These are phyloP conservation scores for Simmondsia chinensis DNA, from an alignment of 148 eudicot genomes.

Conservation along the genomic window DNA sequence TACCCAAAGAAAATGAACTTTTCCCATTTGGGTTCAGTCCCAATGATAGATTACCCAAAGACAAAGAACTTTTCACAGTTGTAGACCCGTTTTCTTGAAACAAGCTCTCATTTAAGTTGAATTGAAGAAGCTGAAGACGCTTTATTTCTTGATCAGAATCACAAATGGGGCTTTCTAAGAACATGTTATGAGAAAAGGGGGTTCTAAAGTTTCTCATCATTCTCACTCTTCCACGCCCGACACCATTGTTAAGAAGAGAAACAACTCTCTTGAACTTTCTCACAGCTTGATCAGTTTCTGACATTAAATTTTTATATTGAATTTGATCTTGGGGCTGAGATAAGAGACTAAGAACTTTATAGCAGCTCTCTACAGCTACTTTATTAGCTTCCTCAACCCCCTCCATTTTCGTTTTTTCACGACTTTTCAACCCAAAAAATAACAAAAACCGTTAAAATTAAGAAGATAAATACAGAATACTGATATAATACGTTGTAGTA, in stretches of 20 bases:
- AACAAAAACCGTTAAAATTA: not conserved
- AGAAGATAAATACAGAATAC: not conserved
- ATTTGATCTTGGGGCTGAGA: slow-evolving; percentile 46
- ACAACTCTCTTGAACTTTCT: slow-evolving; percentile 64
- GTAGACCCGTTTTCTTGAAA: slow-evolving; percentile 35
- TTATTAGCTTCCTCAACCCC: slow-evolving; percentile 70
- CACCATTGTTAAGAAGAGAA: slow-evolving; percentile 43
- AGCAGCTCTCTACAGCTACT: slow-evolving; percentile 69
- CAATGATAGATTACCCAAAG: slow-evolving; percentile 36
- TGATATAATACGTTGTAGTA: no score
- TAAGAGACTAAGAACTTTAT: slow-evolving; percentile 48
- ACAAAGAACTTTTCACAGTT: slow-evolving; percentile 36
- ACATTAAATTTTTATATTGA: slow-evolving; percentile 29
- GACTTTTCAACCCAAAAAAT: slow-evolving; percentile 3
- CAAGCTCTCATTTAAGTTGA: slow-evolving; percentile 23
- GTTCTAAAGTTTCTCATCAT: slow-evolving; percentile 35
- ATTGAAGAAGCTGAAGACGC: slow-evolving; percentile 35
- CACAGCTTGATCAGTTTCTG: slow-evolving; percentile 62
- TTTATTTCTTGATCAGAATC: slow-evolving; percentile 17
- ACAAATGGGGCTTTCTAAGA: slow-evolving; percentile 29
- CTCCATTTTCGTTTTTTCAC: slow-evolving; percentile 55
- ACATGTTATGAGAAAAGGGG: slow-evolving; percentile 31
- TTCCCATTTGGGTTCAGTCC: slow-evolving; percentile 39
- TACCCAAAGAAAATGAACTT: slow-evolving; percentile 35
- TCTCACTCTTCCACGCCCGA: slow-evolving; percentile 80